phyloP scores from a whole-genome alignment of 495 filamentous ascomycete species.

The Penicillium herquei region DNA sequence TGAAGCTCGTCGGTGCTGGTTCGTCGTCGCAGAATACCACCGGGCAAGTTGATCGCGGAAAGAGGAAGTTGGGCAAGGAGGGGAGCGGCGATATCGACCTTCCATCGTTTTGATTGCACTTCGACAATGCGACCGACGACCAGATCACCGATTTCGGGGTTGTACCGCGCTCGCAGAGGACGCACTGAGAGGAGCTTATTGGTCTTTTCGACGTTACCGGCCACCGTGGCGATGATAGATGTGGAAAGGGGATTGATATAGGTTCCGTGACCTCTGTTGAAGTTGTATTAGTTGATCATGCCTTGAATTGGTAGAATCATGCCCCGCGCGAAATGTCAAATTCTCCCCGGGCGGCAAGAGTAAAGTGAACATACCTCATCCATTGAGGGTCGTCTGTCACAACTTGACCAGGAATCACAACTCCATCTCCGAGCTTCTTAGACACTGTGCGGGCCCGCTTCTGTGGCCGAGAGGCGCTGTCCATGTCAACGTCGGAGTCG shows the following conservation, averaged over 20 bases:
- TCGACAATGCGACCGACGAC: constrained; percentile 91
- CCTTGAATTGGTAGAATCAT: neutral
- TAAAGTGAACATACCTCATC: constrained; percentile 64
- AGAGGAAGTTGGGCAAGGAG: constrained; percentile 81
- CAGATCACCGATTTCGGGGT: constrained; percentile 91
- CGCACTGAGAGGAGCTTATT: constrained; percentile 94
- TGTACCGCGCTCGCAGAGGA: constrained; percentile 89
- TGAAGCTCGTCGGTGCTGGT: constrained; percentile 94
- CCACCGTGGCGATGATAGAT: constrained; percentile 80
- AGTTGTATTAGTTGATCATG: neutral
- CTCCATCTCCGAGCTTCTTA: constrained; percentile 36
- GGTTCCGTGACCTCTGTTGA: constrained; percentile 74
- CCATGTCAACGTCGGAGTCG: constrained; percentile 62
- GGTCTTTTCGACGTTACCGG: constrained; percentile 81
- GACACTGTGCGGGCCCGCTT: constrained; percentile 40
- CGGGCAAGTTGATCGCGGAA: constrained; percentile 87
- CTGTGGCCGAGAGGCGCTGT: constrained; percentile 32
- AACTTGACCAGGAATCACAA: constrained; percentile 86
- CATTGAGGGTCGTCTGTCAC: constrained; percentile 92
- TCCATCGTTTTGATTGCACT: constrained; percentile 87
- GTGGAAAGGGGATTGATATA: constrained; percentile 58
- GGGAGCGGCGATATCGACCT: constrained; percentile 84
- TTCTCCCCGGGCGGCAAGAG: neutral
- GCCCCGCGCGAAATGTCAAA: constrained; percentile 5
- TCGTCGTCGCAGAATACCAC: constrained; percentile 84